These are phyloP conservation scores for Oryza coarctata DNA, from an alignment of 176 grass and related monocot species.

Conservation along the genomic window DNA sequence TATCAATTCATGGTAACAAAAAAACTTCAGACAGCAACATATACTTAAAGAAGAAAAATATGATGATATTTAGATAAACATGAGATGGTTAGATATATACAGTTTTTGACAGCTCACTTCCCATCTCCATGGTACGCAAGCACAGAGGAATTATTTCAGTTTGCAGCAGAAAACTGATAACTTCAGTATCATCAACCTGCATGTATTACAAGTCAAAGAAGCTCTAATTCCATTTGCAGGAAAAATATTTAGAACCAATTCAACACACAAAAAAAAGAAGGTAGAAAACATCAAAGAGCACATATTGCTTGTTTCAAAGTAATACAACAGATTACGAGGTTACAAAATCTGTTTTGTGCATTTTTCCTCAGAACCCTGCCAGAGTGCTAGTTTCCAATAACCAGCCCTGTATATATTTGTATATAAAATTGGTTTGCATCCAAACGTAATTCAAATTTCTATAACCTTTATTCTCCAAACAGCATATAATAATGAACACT, in stretches of 20 bases:
- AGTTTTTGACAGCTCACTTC: constrained; percentile 96
- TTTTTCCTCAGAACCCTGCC: not conserved
- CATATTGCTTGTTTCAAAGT: not conserved
- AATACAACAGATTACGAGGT: not conserved
- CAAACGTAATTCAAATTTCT: not conserved
- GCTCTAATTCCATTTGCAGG: not conserved
- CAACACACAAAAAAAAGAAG: not conserved
- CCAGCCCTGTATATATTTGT: not conserved
- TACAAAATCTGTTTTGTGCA: not conserved
- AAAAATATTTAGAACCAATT: not conserved
- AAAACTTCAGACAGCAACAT: not conserved
- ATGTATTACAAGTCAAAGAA: constrained; percentile 16
- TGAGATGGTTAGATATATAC: constrained; percentile 43
- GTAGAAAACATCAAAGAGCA: not conserved
- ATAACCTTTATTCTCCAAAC: too few species aligned
- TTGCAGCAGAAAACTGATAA: constrained; percentile 96
- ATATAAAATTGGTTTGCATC: not conserved
- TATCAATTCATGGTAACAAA: not conserved
- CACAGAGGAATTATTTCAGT: constrained; percentile 99
- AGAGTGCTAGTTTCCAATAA: not conserved
- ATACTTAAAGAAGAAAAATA: constrained; percentile 20
- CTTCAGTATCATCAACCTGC: constrained; percentile 98
- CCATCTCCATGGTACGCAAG: constrained; percentile 98
- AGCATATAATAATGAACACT: too few species aligned
- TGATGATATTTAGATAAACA: not conserved